Percentiles rank a stretch among this genome's conserved stretches.
phyloP scores from a whole-genome alignment of 805 yeast genomes.

The Wickerhamomyces chambardii region DNA sequence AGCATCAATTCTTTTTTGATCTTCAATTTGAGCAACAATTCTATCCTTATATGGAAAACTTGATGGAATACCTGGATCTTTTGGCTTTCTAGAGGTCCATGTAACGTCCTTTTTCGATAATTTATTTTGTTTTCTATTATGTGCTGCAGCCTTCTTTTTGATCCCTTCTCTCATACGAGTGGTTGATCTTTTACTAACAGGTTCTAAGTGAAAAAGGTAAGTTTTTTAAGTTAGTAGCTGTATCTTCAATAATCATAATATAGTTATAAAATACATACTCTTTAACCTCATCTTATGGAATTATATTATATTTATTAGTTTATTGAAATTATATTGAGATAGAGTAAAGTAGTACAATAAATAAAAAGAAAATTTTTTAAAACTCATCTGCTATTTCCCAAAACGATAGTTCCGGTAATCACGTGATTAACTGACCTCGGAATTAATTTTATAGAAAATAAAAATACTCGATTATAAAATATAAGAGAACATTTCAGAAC shows the following conservation, averaged over 20 bases:
- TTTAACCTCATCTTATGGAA: slow-evolving; percentile 14
- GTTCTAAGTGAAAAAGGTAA: slow-evolving; percentile 6
- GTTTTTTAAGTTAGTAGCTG: not conserved
- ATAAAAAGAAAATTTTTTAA: slow-evolving; percentile 1
- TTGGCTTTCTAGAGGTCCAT: slow-evolving; percentile 79
- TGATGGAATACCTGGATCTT: slow-evolving; percentile 93
- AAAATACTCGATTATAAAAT: no score
- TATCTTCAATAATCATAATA: no score
- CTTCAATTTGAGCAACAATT: slow-evolving; percentile 67
- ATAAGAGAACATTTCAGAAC: no score
- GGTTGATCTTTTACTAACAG: slow-evolving; percentile 76
- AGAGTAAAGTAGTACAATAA: not conserved
- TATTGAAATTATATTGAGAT: not conserved
- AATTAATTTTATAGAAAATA: not conserved
- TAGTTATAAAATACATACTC: slow-evolving; percentile 3
- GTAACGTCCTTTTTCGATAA: slow-evolving; percentile 81
- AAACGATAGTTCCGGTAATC: slow-evolving; percentile 1
- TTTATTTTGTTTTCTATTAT: slow-evolving; percentile 78
- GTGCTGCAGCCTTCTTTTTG: slow-evolving; percentile 91
- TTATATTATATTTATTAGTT: not conserved
- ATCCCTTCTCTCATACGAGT: slow-evolving; percentile 96
- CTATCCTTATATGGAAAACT: slow-evolving; percentile 90
- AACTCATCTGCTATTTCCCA: slow-evolving; percentile 3
- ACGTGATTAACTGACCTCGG: not conserved
- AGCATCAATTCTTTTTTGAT: slow-evolving; percentile 40